Percentiles rank a stretch among this genome's conserved stretches.
Evolutionary conservation across 1,139 yeast species (phyloP).

Genomic region (Candida sp.): DNA sequence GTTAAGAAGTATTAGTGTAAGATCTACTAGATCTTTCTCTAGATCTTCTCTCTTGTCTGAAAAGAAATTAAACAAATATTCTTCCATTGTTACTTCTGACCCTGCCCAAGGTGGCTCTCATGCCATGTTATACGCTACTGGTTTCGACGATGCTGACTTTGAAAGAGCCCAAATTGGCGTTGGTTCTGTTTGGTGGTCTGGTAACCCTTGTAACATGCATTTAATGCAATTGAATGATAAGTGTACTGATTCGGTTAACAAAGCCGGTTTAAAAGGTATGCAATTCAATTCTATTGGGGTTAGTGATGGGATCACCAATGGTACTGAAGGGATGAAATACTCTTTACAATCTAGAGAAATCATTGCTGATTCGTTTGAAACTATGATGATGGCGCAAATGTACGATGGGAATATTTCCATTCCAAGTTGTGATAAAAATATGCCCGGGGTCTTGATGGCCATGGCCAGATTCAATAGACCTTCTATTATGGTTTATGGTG

Average conservation of each 20-base stretch:
- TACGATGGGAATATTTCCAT: conserved; percentile 92
- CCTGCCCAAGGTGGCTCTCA: conserved; percentile 99
- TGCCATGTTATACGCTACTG: conserved; percentile 98
- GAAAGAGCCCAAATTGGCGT: conserved; percentile 90
- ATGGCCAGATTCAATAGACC: conserved; percentile 98
- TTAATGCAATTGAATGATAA: conserved; percentile 78
- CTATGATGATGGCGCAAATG: conserved; percentile 90
- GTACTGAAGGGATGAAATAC: conserved; percentile 94
- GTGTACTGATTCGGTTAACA: conserved; percentile 74
- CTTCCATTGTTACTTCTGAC: conserved; percentile 84
- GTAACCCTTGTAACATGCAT: conserved; percentile 98
- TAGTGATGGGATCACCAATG: conserved; percentile 95
- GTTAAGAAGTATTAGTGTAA: background rate
- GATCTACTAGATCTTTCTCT: background rate
- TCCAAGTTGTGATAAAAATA: conserved; percentile 96
- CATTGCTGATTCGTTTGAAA: conserved; percentile 94
- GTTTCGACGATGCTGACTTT: conserved; percentile 79
- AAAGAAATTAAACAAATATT: conserved; percentile 72
- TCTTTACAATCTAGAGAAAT: conserved; percentile 93
- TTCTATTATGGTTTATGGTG: conserved; percentile 95
- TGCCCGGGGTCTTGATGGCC: conserved; percentile 98
- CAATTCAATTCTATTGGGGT: conserved; percentile 97
- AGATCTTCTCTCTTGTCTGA: background rate
- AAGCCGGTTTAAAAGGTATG: conserved; percentile 92
- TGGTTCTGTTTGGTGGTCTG: conserved; percentile 98